Base-by-base conservation (phyloP, 441 rosid species). In the Euphorbia neoarborescens region DNA sequence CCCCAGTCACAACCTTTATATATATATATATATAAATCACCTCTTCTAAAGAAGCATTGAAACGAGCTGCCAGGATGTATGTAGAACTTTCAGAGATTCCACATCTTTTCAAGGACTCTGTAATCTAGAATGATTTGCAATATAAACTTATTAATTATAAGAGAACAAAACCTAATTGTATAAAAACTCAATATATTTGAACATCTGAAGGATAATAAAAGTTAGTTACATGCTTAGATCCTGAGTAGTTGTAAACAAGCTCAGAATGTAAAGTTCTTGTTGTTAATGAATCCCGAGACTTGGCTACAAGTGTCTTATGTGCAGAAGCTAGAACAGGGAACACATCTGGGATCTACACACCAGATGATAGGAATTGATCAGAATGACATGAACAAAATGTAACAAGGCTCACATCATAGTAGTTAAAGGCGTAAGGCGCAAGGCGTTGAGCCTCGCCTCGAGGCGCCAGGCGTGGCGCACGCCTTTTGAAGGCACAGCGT, bases 281-380 rank as follows among this genome's bases (percentile, higher is more conserved):
- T 35, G 88, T 86, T 76, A 91, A 78, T 3, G 94, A 85, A 71
- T 85, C 94, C 34, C 90, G 88, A n/a, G 89, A 89, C 72, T 89
- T 88, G 70, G 90, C 77, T 66, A 87, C 5, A 27, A 88, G 87
- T 14, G 95, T 85, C 88, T 89, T 94, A 69, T 89, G 88, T 9
- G 96, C 96, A n/a, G 96, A 95, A 10, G 91, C 96, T 42, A 88
- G 84, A 73, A 94, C 81, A 64, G 97, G 97, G 57, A 94, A 91
- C 20, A 86, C 79, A 70, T 89, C 94, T 14, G 99, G 88, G 35
- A 94, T 87, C 97, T 90, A 85, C 73, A 35, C 68, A 14, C 64
- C n/a, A 28, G 30, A 71, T 13, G 25, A 25, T 5, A 17, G 20
- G 34, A 34, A 61, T 3, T 54, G 68, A 57, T 68, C 0, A 77